phyloP scores from a whole-genome alignment of 1,139 yeast genomes.

The Arxiozyma slooffiae region DNA sequence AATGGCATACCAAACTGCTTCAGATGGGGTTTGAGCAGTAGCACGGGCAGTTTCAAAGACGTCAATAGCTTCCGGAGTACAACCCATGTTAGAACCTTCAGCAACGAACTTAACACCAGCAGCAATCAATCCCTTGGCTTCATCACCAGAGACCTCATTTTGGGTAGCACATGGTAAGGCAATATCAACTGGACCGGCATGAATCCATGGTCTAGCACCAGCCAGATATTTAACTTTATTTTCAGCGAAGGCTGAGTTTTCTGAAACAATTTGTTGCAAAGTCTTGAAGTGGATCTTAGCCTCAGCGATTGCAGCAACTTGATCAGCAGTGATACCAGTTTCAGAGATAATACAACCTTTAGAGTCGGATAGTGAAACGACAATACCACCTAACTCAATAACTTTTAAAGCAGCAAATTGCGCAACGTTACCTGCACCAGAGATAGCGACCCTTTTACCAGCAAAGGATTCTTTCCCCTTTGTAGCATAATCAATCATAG shows the following conservation, averaged over 20 bases:
- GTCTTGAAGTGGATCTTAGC: constrained; percentile 78
- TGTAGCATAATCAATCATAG: constrained; percentile 92
- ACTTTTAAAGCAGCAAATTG: constrained; percentile 97
- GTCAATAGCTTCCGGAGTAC: constrained; percentile 92
- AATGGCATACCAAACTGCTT: constrained; percentile 93
- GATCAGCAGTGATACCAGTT: constrained; percentile 73
- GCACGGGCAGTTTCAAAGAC: constrained; percentile 83
- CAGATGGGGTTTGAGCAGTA: constrained; percentile 34
- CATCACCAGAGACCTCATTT: constrained; percentile 94
- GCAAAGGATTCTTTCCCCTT: constrained; percentile 77
- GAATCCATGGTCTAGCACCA: constrained; percentile 95
- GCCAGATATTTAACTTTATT: constrained; percentile 64
- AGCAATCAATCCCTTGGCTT: constrained; percentile 87
- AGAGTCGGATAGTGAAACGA: constrained; percentile 88
- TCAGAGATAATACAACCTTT: constrained; percentile 76
- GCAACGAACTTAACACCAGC: constrained; percentile 91
- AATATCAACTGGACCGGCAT: constrained; percentile 85
- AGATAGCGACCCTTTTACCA: constrained; percentile 91
- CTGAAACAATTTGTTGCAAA: constrained; percentile 57
- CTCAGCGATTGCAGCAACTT: constrained; percentile 64
- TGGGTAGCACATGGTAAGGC: constrained; percentile 98
- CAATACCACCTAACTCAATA: constrained; percentile 92
- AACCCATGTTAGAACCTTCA: constrained; percentile 99
- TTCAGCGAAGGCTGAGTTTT: constrained; percentile 50
- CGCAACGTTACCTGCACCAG: constrained; percentile 98